phyloP scores from a whole-genome alignment of 2,329 filamentous ascomycete genomes.

The Botryotinia calthae region DNA sequence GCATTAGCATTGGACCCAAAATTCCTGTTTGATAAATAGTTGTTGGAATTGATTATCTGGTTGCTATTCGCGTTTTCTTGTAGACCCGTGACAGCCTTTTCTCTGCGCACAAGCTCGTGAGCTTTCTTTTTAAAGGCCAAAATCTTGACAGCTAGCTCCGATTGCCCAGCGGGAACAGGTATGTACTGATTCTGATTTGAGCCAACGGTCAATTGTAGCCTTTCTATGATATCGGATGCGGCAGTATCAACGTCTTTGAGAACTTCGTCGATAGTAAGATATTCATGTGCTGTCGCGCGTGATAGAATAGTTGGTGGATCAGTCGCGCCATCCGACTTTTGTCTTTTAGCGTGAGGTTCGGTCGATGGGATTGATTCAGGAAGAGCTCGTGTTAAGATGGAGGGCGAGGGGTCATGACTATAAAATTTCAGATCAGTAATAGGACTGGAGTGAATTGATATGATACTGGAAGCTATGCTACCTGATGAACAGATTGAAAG shows the following conservation, averaged over 20 bases:
- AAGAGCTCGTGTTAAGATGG: constrained; percentile 55
- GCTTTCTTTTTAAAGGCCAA: constrained; percentile 58
- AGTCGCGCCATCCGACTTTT: constrained; percentile 51
- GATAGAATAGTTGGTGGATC: constrained; percentile 45
- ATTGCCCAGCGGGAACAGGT: constrained; percentile 27
- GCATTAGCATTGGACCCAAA: constrained; percentile 26
- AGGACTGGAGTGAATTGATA: constrained; percentile 19
- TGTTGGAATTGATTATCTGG: constrained; percentile 17
- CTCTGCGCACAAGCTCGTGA: constrained; percentile 60
- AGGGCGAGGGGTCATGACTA: constrained; percentile 55
- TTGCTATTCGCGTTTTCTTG: constrained; percentile 38
- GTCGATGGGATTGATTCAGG: constrained; percentile 44
- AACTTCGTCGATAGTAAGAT: constrained; percentile 63
- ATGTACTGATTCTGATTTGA: constrained; percentile 31
- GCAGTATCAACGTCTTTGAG: constrained; percentile 55
- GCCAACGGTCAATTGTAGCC: constrained; percentile 44
- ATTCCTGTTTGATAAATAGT: constrained; percentile 26
- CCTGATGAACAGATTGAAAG: background rate
- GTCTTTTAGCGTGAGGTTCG: constrained; percentile 59
- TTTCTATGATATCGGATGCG: constrained; percentile 48
- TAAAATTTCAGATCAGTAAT: constrained; percentile 30
- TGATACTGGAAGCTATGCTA: constrained; percentile 14
- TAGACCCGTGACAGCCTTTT: constrained; percentile 51
- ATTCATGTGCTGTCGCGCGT: constrained; percentile 45
- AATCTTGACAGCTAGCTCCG: constrained; percentile 33